Evolutionary conservation across 2,329 filamentous ascomycete species (phyloP).

Genomic region (Sporothrix brasiliensis): DNA sequence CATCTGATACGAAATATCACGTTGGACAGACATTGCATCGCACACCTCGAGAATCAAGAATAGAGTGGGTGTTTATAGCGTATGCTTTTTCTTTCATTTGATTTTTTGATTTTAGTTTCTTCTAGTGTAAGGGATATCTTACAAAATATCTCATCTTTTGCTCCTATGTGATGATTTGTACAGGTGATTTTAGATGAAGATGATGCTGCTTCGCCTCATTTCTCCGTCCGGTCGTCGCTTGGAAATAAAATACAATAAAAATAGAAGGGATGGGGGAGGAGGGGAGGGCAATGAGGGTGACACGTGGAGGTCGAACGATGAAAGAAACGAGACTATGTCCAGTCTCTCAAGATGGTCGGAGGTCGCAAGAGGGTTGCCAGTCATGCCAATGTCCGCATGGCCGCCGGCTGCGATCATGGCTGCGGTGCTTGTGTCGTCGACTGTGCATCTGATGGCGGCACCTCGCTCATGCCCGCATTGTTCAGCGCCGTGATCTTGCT

Average conservation of each 20-base stretch:
- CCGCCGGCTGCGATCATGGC: background rate
- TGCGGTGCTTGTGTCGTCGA: constrained; percentile 11
- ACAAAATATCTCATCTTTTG: constrained; percentile 16
- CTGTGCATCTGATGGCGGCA: background rate
- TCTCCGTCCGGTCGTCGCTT: constrained; percentile 20
- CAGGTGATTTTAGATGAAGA: background rate
- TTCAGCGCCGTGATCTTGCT: constrained; percentile 42
- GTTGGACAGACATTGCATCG: constrained; percentile 7
- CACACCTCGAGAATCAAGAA: background rate
- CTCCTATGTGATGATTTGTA: background rate
- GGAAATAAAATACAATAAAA: constrained; percentile 26
- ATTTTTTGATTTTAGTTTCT: background rate
- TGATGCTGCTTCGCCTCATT: constrained; percentile 14
- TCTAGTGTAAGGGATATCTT: constrained; percentile 11
- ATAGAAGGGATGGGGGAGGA: background rate
- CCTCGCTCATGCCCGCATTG: constrained; percentile 28
- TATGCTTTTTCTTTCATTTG: background rate
- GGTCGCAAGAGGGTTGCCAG: background rate
- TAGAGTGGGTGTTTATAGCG: background rate
- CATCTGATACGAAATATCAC: constrained; percentile 6
- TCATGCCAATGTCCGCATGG: background rate
- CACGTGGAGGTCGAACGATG: background rate
- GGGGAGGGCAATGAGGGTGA: background rate
- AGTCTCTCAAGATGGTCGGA: background rate
- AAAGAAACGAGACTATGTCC: background rate